Evolutionary conservation across 768 basidiomycete genomes (phyloP), one percentile per base, ranked within the genome.

Genomic region (Scleroderma bovista): DNA sequence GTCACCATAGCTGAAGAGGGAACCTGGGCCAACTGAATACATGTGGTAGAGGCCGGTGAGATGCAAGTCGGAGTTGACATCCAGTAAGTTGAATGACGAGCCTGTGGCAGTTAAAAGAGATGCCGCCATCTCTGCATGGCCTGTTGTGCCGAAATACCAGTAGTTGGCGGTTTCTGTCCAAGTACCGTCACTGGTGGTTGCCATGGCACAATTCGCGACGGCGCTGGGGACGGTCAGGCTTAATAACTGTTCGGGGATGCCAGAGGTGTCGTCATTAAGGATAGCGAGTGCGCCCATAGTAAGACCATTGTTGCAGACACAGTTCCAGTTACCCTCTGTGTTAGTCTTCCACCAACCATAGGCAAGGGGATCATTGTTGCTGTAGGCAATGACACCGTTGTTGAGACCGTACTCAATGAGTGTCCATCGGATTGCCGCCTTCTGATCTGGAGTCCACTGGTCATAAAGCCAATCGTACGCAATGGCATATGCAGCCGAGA

Each of bases 391-490:
- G 37, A 81, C 56, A 57, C 93, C 94, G 38, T 74, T 79, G 50
- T 61, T 67, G 23, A 99, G 79, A 49, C 93, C 96, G 57, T 86
- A 85, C 54, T 75, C 71, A 67, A 93, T 76, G 72, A 98, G 79
- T 13, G 83, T 84, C 55, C 65, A 72, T 60, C 79, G 75, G 56
- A 99, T 88, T 43, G 72, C 71, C 20, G 64, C 68, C 63, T 83
- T 85, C 68, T 94, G 92, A 1, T 80, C 76, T 29, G 76, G 70
- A 13, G 79, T 80, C 89, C 87, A 95, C 47, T 77, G 72, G 47
- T 93, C 86, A 66, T 96, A 86, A 29, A 98, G 62, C 96, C 96
- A 99, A 63, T 99, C 96, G 60, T 98, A 99, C 2, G 86, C 95
- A 54, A 93, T 87, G 26, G 78, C 96, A 60, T 85, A 98, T 5